Base-by-base conservation (phyloP, 1,284 basidiomycete species). In the Pterulicium gracile region DNA sequence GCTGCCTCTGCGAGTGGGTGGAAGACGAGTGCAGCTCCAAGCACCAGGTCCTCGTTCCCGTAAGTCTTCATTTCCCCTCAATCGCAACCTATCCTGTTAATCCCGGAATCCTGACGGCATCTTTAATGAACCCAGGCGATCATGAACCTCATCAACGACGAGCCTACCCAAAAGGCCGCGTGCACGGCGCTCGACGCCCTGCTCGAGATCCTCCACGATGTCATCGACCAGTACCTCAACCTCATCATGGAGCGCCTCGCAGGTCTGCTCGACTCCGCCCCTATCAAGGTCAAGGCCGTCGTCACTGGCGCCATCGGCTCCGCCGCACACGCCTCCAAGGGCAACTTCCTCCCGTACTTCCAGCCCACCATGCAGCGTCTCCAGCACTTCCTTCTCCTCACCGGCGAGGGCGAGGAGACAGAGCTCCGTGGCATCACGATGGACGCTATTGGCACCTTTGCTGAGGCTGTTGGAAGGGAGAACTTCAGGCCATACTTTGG, bases 281-380 rank as follows among this genome's bases (percentile, higher is more conserved):
- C 92, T 20, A 65, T 89, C 50, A 63, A 82, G 27, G 85, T 98
- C 64, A 97, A 98, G 71, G 78, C 91, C 39, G 94, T 98, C 53
- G 91, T 98, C 57, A 95, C 92, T 43, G 96, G 96, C 20, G 96
- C 96, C 21, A 98, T 99, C 58, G 96, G 96, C 40, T 94, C 89
- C 55, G 95, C 96, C 20, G 95, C 96, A 1, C 95, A 98, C 64
- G 95, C 96, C n/a, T 91, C 95, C 47, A 92, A 92, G 65, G 81
- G 77, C 42, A 81, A 82, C 54, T 98, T 99, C 73, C 66, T 87
- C 45, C 94, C 93, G 2, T 98, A 98, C 76, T 98, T 99, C 72
- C 77, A 86, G 56, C 83, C 88, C 41, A 93, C 90, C 48, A 95
- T 98, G 84, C 73, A 80, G 54, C 84, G 83, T 50, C 79, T 99